Evolutionary conservation across 345 rosid species (phyloP).

Genomic region (Gynandropsis gynandra): DNA sequence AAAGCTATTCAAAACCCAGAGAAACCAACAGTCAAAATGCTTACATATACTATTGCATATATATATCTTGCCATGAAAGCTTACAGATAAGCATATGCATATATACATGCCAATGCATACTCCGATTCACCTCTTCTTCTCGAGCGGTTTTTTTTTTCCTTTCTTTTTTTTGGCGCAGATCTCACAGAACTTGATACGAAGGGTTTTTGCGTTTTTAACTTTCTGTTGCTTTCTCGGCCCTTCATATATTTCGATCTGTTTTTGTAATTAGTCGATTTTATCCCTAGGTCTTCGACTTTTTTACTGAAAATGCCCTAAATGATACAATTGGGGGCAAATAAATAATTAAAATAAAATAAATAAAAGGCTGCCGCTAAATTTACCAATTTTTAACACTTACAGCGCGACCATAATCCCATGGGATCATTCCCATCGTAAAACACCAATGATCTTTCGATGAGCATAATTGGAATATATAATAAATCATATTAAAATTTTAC

Average conservation of each 20-base stretch:
- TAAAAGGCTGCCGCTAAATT: constrained; percentile 43
- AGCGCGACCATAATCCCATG: background rate
- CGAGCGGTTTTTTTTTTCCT: constrained; percentile 3
- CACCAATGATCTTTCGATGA: background rate
- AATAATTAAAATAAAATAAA: no score
- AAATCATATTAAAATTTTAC: no score
- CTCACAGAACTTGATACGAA: constrained; percentile 65
- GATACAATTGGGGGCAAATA: no score
- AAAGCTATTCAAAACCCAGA: constrained; percentile 9
- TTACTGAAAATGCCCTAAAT: constrained; percentile 13
- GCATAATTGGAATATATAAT: no score
- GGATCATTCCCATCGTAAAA: constrained; percentile 4
- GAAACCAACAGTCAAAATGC: constrained; percentile 4
- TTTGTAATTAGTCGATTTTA: constrained; percentile 22
- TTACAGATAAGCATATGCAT: background rate
- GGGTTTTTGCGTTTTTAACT: constrained; percentile 38
- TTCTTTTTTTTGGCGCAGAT: constrained; percentile 39
- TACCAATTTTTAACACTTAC: constrained; percentile 21
- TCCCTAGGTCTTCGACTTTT: constrained; percentile 25
- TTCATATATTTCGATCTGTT: constrained; percentile 47
- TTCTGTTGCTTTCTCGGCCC: constrained; percentile 50
- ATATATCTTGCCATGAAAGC: background rate
- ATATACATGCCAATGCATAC: constrained; percentile 16
- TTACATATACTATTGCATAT: background rate
- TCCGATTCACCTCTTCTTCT: constrained; percentile 19